Percentiles rank a stretch among this genome's conserved stretches.
phyloP scores from a whole-genome alignment of 805 yeast genomes.

The Blastobotrys mokoenaii region DNA sequence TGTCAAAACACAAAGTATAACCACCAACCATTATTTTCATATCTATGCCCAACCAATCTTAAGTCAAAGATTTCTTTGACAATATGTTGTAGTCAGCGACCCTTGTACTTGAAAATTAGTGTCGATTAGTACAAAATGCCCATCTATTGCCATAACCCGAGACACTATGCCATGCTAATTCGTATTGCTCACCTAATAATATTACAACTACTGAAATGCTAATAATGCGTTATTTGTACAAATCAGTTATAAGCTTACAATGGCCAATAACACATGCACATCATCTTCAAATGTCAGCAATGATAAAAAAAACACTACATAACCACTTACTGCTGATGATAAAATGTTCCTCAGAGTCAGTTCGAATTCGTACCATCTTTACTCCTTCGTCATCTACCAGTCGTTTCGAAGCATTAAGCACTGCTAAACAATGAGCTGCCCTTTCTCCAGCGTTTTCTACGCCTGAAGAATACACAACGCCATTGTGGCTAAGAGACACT shows the following conservation, averaged over 20 bases:
- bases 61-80: no score
- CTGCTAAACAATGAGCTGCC: not conserved
- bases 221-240: not conserved
- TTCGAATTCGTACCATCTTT: constrained; percentile 3
- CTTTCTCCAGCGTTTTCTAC: not conserved
- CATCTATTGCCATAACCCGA: no score
- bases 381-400: not conserved
- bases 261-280: not conserved
- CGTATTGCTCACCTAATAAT: no score
- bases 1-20: no score
- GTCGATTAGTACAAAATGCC: no score
- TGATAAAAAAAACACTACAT: not conserved
- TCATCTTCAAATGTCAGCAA: not conserved
- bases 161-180: no score
- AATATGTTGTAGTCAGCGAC: no score
- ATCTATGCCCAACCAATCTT: no score
- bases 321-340: constrained; percentile 3
- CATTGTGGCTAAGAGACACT: constrained; percentile 2
- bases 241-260: not conserved
- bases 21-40: no score
- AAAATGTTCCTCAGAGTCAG: constrained; percentile 4
- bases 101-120: no score
- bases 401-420: constrained; percentile 2
- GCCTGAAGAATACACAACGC: not conserved
- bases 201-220: no score